These are phyloP conservation scores for Paxillus ammoniavirescens DNA, from an alignment of 768 basidiomycete species.

Conservation along the genomic window DNA sequence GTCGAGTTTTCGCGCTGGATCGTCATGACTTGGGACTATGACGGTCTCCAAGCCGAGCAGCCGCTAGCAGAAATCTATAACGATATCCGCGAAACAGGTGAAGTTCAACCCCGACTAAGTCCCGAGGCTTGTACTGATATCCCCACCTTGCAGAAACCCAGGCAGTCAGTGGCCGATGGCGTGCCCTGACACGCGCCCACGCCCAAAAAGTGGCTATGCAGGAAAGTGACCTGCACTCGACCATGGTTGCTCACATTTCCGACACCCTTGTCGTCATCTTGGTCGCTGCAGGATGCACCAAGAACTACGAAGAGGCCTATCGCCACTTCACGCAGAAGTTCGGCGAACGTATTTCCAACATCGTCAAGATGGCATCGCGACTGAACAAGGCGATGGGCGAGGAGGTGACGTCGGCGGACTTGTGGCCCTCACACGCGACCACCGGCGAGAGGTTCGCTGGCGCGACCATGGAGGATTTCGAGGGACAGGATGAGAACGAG, in stretches of 20 bases:
- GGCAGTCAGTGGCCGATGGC: conserved; percentile 54
- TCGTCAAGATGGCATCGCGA: conserved; percentile 31
- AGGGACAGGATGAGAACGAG: conserved; percentile 18
- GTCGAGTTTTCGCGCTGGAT: conserved; percentile 34
- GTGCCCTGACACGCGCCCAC: conserved; percentile 51
- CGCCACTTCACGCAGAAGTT: conserved; percentile 33
- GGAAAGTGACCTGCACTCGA: conserved; percentile 31
- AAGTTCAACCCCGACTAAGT: conserved; percentile 1
- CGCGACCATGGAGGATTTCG: conserved; percentile 46
- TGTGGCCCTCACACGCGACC: conserved; percentile 48
- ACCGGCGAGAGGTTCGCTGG: conserved; percentile 42
- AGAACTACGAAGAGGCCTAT: conserved; percentile 30
- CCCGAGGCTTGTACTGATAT: neutral
- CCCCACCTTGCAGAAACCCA: conserved; percentile 41
- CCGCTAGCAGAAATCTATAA: conserved; percentile 34
- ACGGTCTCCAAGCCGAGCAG: conserved; percentile 28
- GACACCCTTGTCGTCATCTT: conserved; percentile 44
- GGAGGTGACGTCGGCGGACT: conserved; percentile 54
- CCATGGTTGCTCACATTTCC: conserved; percentile 43
- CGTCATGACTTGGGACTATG: conserved; percentile 35
- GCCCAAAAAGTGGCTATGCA: conserved; percentile 33
- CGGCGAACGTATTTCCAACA: conserved; percentile 33
- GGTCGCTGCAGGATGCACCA: conserved; percentile 38
- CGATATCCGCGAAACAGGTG: conserved; percentile 44
- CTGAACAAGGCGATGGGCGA: conserved; percentile 53